Base-by-base conservation (phyloP, 768 basidiomycete species). In the Lanmaoa rubissima region DNA sequence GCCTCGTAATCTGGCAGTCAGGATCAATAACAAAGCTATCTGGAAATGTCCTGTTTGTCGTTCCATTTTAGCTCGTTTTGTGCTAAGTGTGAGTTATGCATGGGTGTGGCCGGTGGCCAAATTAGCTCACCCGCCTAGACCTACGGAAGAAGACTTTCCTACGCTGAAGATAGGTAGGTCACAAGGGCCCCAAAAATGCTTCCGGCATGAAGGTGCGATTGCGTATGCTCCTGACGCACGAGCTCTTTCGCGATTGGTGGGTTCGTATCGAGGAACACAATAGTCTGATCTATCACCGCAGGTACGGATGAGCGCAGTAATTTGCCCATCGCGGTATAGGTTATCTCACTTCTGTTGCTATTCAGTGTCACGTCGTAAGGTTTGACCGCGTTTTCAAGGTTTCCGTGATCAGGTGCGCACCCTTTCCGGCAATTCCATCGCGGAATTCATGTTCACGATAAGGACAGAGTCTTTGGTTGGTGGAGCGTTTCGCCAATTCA, bases 211-310 rank as follows among this genome's bases (percentile, higher is more conserved):
- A 56, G n/a, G 40, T 48, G 55, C 36, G 54, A 40, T 42, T 19
- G 59, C 55, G 14, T 54, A 19, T 35, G 31, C 56, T 54, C 42
- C 36, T 43, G 55, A 47, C 39, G 28, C 51, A 60, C 45, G 58
- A 57, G 57, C 36, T n/a, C 41, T 54, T 68, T 68, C n/a, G 66
- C 52, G 49, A 70, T 72, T 70, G 64, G 68, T 53, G 49, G 55
- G 48, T 40, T 45, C 43, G 21, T 58, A 57, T 55, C 57, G 35
- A 43, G 21, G 24, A 59, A 60, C 51, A 41, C 38, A 19, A 26
- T 21, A 17, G 34, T 40, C 19, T 46, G 48, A 61, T 58, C 39
- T n/a, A 46, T 59, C 48, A 32, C 28, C 16, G 48, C 19, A 36
- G 35, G 12, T 34, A 4, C 38, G 19, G 42, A 43, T 59, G 43